Conservation (phyloP, 129 eudicot genomes). For the Centaurea solstitialis region DNA sequence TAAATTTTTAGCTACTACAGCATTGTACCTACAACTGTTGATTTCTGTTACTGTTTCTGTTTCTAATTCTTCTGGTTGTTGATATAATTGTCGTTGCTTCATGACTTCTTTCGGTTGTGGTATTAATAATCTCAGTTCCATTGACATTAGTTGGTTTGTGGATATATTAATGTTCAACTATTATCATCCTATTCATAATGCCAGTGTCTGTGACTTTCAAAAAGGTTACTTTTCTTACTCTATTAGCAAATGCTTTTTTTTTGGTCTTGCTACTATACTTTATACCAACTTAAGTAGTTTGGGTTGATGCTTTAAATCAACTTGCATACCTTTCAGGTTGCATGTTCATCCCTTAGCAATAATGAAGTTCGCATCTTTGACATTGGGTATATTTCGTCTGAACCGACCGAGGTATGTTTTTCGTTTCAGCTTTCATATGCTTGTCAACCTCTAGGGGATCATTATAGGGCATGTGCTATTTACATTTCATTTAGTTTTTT, state of each 20-base stretch:
- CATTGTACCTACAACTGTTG: background rate
- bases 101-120: background rate
- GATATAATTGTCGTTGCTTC: background rate
- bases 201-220: background rate
- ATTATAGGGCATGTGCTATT: constrained; percentile 3
- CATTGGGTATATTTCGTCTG: constrained; percentile 74
- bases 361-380: constrained; percentile 69
- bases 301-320: background rate
- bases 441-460: background rate
- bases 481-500: background rate
- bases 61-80: background rate
- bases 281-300: background rate
- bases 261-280: background rate
- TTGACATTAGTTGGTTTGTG: background rate
- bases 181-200: constrained; percentile 3
- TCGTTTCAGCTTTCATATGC: constrained; percentile 9
- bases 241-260: background rate
- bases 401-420: constrained; percentile 72
- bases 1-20: background rate
- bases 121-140: background rate
- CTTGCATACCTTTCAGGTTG: constrained; percentile 51
- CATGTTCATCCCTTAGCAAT: constrained; percentile 68
- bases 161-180: background rate
- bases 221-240: background rate
- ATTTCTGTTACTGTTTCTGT: background rate